Evolutionary conservation across 129 eudicot species (phyloP).

Genomic region (Rutidosis leptorrhynchoides): DNA sequence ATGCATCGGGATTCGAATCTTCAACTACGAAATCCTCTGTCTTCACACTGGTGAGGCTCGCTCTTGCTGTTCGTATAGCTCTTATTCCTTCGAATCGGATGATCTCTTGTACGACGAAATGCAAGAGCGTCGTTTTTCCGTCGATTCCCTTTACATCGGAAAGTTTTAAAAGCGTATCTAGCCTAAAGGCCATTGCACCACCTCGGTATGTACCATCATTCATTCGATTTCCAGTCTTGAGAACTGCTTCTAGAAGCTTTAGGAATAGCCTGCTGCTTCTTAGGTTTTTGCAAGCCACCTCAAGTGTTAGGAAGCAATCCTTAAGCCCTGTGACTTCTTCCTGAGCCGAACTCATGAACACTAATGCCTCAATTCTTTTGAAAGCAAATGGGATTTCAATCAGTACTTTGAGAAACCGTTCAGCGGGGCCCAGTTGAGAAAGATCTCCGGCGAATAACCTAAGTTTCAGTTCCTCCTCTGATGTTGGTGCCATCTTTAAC

Average conservation of each 20-base stretch:
- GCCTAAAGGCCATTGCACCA: conserved; percentile 77
- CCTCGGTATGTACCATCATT: conserved; percentile 77
- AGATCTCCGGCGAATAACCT: neutral
- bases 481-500: neutral
- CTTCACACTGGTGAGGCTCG: too few relatives aligned
- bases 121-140: conserved; percentile 80
- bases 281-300: too few relatives aligned
- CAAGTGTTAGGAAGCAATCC: too few relatives aligned
- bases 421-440: too few relatives aligned
- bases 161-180: conserved; percentile 76
- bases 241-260: conserved; percentile 82
- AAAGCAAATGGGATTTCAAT: neutral
- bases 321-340: too few relatives aligned
- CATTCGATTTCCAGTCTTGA: conserved; percentile 91
- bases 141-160: conserved; percentile 81
- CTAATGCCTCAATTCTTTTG: neutral
- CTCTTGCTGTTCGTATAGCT: too few relatives aligned
- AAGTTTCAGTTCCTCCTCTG: neutral
- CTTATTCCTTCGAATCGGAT: too few relatives aligned
- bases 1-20: too few relatives aligned
- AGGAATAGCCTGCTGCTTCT: conserved; percentile 63
- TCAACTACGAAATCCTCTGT: too few relatives aligned
- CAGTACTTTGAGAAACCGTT: neutral
- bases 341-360: neutral
- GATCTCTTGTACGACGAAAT: too few relatives aligned